phyloP scores from a whole-genome alignment of 1,284 basidiomycete genomes.

The Polyporus tsugae region DNA sequence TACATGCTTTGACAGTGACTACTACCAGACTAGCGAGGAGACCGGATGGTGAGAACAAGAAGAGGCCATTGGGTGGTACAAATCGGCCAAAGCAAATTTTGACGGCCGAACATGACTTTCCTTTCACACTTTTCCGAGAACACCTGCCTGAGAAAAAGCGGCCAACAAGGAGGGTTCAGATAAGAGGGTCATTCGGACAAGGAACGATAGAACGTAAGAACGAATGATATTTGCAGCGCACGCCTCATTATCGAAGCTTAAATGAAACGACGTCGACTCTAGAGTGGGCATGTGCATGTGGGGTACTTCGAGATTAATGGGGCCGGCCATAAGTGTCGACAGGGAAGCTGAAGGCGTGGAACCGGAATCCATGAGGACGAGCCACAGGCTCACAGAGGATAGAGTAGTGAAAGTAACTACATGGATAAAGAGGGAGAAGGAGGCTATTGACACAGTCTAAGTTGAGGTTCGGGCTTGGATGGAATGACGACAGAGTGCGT shows the following conservation, averaged over 20 bases:
- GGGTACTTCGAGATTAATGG: background rate
- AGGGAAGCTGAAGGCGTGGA: background rate
- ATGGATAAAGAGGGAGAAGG: background rate
- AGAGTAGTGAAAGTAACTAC: background rate
- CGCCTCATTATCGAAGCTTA: background rate
- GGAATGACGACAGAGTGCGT: background rate
- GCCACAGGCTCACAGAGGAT: too few relatives aligned
- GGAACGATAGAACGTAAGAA: background rate
- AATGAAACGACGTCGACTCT: conserved; percentile 3
- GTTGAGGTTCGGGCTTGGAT: background rate
- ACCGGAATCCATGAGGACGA: background rate
- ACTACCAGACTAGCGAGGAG: background rate
- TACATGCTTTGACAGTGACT: background rate
- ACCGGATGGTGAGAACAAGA: conserved; percentile 4
- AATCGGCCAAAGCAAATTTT: background rate
- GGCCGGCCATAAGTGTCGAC: background rate
- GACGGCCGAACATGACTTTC: background rate
- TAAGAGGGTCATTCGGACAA: conserved; percentile 1
- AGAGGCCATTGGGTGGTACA: background rate
- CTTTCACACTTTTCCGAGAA: conserved; percentile 2
- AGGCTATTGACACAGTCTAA: background rate
- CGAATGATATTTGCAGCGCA: background rate
- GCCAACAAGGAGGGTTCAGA: background rate
- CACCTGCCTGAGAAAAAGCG: background rate
- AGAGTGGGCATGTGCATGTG: background rate